Base-by-base conservation (phyloP, 1,284 basidiomycete genomes). In the Microbotryum scabiosae region DNA sequence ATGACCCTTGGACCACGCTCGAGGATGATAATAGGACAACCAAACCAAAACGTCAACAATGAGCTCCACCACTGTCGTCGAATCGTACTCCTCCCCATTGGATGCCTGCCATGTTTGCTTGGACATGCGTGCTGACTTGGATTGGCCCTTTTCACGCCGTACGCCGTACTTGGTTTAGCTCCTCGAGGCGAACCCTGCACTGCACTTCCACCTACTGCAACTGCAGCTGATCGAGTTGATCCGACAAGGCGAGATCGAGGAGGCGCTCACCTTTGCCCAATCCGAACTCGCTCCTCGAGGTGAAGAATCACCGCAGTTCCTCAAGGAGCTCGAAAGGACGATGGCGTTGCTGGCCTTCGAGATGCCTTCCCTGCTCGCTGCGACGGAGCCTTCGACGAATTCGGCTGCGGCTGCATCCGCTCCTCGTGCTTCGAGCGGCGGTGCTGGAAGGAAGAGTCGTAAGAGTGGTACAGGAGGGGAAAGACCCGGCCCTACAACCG, bases 261-360 rank as follows among this genome's bases (percentile, higher is more conserved):
- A 90, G 54, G 94, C 94, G 0, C 77, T 98, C 44, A 77, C 83
- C 60, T 97, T 98, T 77, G 94, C 94, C 0, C 89, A 96, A 65
- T 82, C 85, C 55, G 91, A 97, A 74, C 82, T 98, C 4, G 94
- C 94, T 2, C 92, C 91, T 14, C 84, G 92, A 9, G 94, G 91
- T 2, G 90, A 97, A 71, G 90, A 97, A 78, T 88, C 87, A 61
- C 92, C 92, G 0, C 88, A 96, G 72, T 96, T 96, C 74, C 79
- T 98, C 26, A 78, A 83, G 18, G 93, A 97, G 72, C 79, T 98
- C 43, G 94, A 98, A 76, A 82, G 86, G 54, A 96, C 93, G 21
- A 97, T 98, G 92, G 89, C 91, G 25, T 76, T 98, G 50, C 79
- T 98, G 9, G 93, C 92, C 9, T 97, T 97, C 75, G 88, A 90